Evolutionary conservation across 139 green algal species (phyloP).

Genomic region (Penium margaritaceum): DNA sequence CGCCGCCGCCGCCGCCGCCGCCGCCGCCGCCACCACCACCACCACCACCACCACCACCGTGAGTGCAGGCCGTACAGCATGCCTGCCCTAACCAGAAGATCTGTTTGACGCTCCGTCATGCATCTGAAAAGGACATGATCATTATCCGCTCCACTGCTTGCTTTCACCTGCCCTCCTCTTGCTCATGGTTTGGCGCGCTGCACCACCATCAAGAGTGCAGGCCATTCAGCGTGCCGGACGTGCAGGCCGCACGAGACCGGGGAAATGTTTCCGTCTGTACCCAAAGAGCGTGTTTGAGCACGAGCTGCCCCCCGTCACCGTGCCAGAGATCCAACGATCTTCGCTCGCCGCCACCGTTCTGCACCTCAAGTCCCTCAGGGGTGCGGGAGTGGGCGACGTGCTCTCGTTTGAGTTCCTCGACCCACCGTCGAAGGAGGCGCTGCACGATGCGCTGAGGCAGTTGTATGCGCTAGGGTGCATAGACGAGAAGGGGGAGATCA

Average conservation of each 20-base stretch:
- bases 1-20: too few relatives aligned
- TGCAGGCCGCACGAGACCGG: slow-evolving; percentile 68
- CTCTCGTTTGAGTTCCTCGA: slow-evolving; percentile 92
- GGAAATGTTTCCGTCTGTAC: slow-evolving; percentile 89
- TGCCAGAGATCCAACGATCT: slow-evolving; percentile 87
- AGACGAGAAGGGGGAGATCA: slow-evolving; percentile 61
- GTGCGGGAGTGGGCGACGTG: slow-evolving; percentile 67
- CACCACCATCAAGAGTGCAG: slow-evolving; percentile 71
- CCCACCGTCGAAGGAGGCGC: slow-evolving; percentile 52
- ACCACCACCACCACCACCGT: too few relatives aligned
- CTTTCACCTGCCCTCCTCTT: too few relatives aligned
- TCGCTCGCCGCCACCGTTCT: slow-evolving; percentile 71
- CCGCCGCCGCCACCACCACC: too few relatives aligned
- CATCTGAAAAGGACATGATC: too few relatives aligned
- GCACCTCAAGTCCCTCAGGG: slow-evolving; percentile 80
- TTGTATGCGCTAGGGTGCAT: slow-evolving; percentile 85
- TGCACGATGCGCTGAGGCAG: slow-evolving; percentile 75
- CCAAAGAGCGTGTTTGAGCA: slow-evolving; percentile 67
- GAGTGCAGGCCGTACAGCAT: too few relatives aligned
- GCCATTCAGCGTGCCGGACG: slow-evolving; percentile 80
- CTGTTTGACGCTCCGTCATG: too few relatives aligned
- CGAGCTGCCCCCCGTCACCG: slow-evolving; percentile 69
- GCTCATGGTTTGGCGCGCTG: too few relatives aligned
- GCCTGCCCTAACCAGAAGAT: too few relatives aligned
- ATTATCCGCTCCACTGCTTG: too few relatives aligned